Evolutionary conservation across 2,329 filamentous ascomycete species (phyloP), one percentile per base, ranked within the genome.

Genomic region (Colletotrichum graminicola): DNA sequence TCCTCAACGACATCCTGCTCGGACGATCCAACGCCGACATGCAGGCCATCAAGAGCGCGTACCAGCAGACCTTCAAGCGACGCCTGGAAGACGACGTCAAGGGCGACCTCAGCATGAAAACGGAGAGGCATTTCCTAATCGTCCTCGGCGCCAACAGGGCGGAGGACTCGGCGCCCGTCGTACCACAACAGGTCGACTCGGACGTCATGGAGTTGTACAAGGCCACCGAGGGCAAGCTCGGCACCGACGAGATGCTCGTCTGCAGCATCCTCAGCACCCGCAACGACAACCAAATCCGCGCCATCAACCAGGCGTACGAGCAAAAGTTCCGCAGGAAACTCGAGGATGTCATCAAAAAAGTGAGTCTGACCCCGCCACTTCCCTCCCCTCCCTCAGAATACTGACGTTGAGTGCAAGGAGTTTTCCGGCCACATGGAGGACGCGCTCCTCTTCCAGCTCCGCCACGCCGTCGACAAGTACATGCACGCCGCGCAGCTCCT

Each of bases 401-500:
- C 34, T 47, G 45, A 54, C 39, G 23, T 23, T 26, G 18, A 39
- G 39, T 5, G 70, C 11, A 72, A 91, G 83, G 91, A 96, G 77
- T 98, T 98, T 82, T 93, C 91, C 0, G 95, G 95, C 0, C 95
- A 98, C 79, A 98, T 98, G 94, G 87, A 95, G 79, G 89, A 93
- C 21, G 94, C 94, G 0, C 87, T 98, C 0, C 82, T 96, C 34
- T 91, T 90, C 79, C 94, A 97, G 80, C 84, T 98, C n/a, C 88
- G 88, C 14, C 86, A 91, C 16, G 95, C 93, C 3, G 84, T 89
- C 7, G 94, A 98, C 81, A 93, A 92, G 75, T 94, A 93, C 70
- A 92, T 93, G 86, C 91, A 94, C 74, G 95, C 97, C 76, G 96
- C 95, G 0, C 84, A 88, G 29, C 84, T 94, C 5, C 86, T 98